phyloP scores from a whole-genome alignment of 73 alveolate species.

The Diophrys appendiculata region DNA sequence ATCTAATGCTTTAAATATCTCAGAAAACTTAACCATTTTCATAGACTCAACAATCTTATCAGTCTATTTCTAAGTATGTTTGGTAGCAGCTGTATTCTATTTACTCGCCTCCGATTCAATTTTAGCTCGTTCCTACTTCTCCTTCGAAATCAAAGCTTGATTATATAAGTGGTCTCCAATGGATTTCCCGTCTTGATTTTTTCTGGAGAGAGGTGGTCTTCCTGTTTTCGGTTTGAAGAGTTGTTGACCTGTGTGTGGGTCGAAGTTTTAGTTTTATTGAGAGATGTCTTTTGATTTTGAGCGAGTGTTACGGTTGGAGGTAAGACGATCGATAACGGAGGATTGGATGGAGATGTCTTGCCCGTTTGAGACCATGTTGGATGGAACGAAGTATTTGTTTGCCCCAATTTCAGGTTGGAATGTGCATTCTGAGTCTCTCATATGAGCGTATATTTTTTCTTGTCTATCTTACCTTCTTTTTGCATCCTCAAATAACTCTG shows the following conservation, averaged over 20 bases:
- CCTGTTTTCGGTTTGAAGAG: constrained; percentile 56
- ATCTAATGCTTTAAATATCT: constrained; percentile 13
- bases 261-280: constrained; percentile 26
- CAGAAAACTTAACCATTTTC: constrained; percentile 8
- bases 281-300: background rate
- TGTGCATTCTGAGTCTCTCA: constrained; percentile 58
- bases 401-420: constrained; percentile 50
- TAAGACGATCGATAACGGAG: background rate
- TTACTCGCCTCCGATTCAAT: background rate
- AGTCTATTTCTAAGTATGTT: constrained; percentile 8
- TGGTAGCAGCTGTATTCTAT: background rate
- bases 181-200: background rate
- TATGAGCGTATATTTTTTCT: constrained; percentile 49
- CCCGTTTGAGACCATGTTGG: background rate
- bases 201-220: constrained; percentile 21
- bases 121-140: background rate
- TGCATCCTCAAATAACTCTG: constrained; percentile 57
- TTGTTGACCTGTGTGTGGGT: constrained; percentile 54
- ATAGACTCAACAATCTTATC: constrained; percentile 6
- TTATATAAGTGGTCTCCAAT: constrained; percentile 1
- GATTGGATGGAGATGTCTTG: background rate
- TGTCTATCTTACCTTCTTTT: constrained; percentile 46
- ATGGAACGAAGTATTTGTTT: constrained; percentile 8
- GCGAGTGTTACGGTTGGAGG: background rate
- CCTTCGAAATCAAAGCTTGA: background rate